A percentile compares a stretch with the other conserved stretches of the same genome.
These are phyloP conservation scores for Paratinospora sagittata DNA, from an alignment of 164 flowering plant genomes.

Conservation along the genomic window DNA sequence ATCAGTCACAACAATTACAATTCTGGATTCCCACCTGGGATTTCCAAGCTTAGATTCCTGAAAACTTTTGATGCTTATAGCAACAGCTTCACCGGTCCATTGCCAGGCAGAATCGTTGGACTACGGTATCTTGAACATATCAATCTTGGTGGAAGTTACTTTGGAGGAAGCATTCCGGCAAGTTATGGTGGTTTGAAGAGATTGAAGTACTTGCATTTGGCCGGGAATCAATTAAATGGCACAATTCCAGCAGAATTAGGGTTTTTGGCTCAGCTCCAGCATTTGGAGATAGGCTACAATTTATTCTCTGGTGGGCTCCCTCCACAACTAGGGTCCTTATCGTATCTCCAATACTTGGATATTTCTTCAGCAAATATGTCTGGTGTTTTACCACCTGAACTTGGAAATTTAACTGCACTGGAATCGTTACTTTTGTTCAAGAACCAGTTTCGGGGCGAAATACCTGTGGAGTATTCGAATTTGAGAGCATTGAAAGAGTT, in stretches of 20 bases:
- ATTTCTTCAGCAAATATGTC: constrained; percentile 48
- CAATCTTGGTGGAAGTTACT: constrained; percentile 92
- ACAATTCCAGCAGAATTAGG: constrained; percentile 54
- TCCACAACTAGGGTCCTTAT: constrained; percentile 26
- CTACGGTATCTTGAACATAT: constrained; percentile 50
- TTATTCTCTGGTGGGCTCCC: constrained; percentile 43
- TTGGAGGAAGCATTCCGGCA: constrained; percentile 56
- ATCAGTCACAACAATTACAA: constrained; percentile 71
- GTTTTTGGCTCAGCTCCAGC: constrained; percentile 37
- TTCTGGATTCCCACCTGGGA: constrained; percentile 56
- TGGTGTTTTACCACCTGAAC: constrained; percentile 42
- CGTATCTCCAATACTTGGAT: constrained; percentile 58
- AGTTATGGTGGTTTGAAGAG: constrained; percentile 44
- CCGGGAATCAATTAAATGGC: constrained; percentile 62
- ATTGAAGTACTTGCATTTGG: constrained; percentile 47
- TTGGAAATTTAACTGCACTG: constrained; percentile 50
- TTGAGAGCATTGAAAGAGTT: constrained; percentile 34
- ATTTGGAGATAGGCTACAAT: constrained; percentile 84
- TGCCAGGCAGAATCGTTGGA: constrained; percentile 43
- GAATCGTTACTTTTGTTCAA: constrained; percentile 53
- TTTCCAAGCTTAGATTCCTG: constrained; percentile 49
- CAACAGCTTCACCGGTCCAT: constrained; percentile 71
- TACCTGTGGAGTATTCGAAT: constrained; percentile 44
- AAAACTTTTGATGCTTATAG: constrained; percentile 57
- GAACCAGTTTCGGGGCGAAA: constrained; percentile 53